Evolutionary conservation across 1,139 yeast species (phyloP), one percentile per base, ranked within the genome.

Genomic region (Yueomyces sp.): DNA sequence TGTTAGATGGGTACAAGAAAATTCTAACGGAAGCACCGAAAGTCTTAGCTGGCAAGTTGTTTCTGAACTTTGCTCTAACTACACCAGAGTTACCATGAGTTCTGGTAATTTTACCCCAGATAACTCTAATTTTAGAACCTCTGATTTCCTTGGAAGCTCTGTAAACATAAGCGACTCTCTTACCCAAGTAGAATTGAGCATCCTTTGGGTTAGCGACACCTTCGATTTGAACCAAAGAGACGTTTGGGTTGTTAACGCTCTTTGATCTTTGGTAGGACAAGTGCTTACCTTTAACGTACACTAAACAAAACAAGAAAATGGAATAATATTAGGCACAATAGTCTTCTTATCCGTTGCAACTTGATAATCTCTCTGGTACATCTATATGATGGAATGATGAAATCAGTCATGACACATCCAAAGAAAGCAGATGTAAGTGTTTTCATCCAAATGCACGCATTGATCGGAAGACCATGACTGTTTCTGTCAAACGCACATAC

Each of bases 251-350:
- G 83, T 83, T 86, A 69, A 83, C 87, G 74, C 81, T 81, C 87
- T 91, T 91, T 65, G 96, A 87, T 78, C 98, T 93, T 80, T 91
- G 97, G 95, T 89, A 91, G 66, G 97, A 89, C 70, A 91, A 72
- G 84, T 91, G 97, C 82, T 89, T 91, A 76, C 97, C 98, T 82
- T 89, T 91, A 76, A 91, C 97, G 95, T 91, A 91, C 78, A 91
- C 95, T 85, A 70, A 19, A 19, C 19, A 19, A 19, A 19, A 19
- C 19, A 19, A 19, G 19, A 19, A 19, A 19, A 19, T 19, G 19
- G 19, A 19, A 19, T 19, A 19, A 19, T 19, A 19, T 19, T 19
- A 19, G 19, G 19, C 19, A 19, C 19, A 19, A 19, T 19, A 19
- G 2, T 19, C 19, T 19, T 19, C 19, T 19, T 19, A 19, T 19